Base-by-base conservation (phyloP, 345 rosid genomes). In the Brassica carinata region DNA sequence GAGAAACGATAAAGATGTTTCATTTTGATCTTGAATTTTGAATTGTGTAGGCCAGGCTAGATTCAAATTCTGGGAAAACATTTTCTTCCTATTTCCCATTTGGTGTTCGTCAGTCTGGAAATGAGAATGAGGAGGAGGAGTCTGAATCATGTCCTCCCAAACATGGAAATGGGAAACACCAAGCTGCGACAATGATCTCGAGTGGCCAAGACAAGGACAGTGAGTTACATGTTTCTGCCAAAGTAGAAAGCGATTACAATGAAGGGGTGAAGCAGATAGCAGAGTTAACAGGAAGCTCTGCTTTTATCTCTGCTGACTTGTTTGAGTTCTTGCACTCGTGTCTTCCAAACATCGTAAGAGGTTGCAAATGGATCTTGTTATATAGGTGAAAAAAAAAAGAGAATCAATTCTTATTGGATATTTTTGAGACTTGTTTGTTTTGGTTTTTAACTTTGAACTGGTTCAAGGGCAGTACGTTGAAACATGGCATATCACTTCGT, bases 381-480 rank as follows among this genome's bases (percentile, higher is more conserved):
- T 96, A 93, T 74, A 93, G 98, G 99, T 93, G 0, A 7, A 8
- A 11, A 27, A 18, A 0, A 7, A 8, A 4, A 17, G 3, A n/a
- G 8, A 57, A 57, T 29, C 36, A 67, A 9, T 57, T 74, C 13
- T 26, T 43, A 29, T 62, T 55, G 64, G 69, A 33, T 43, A 13
- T 36, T 27, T 31, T 17, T 34, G 53, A 30, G 63, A 43, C 3
- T 74, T 75, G 2, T 73, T 29, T 26, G 69, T 82, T 85, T 48
- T 84, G 69, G 75, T 33, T 76, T 40, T 83, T 82, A 43, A 69
- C 81, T 84, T 66, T 80, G 84, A 3, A 33, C 90, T 71, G 71
- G 89, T 84, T 93, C 93, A 93, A 96, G 97, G 97, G 97, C 98
- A 93, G 99, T 84, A 91, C 98, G 80, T 84, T 87, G 85, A 96